These are phyloP conservation scores for Amanita inopinata DNA, from an alignment of 768 basidiomycete species.

Conservation along the genomic window DNA sequence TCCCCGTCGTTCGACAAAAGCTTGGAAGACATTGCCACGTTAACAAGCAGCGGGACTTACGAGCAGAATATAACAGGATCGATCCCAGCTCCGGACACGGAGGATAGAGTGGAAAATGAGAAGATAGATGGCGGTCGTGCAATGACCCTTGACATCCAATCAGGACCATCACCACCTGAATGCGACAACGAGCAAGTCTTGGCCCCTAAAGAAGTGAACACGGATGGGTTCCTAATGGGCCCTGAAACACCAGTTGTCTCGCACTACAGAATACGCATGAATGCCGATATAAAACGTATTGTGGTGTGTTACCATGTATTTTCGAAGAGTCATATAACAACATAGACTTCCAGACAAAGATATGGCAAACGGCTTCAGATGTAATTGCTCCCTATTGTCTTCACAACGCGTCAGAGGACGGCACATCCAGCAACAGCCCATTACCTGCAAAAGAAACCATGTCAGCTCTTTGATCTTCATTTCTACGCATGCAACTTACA, in stretches of 20 bases:
- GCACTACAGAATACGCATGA: conserved; percentile 37
- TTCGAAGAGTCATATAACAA: neutral
- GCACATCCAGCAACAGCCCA: conserved; percentile 21
- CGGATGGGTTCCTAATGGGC: neutral
- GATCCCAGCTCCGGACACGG: too few relatives aligned
- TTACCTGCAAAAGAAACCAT: conserved; percentile 52
- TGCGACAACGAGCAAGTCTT: too few relatives aligned
- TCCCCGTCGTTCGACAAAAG: neutral
- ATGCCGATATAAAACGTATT: conserved; percentile 53
- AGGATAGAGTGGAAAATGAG: too few relatives aligned
- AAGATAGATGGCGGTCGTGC: too few relatives aligned
- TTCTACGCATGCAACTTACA: conserved; percentile 1
- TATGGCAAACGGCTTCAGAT: conserved; percentile 61
- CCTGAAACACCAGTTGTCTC: neutral
- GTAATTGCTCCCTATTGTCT: conserved; percentile 47
- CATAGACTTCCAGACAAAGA: conserved; percentile 40
- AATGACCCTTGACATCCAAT: too few relatives aligned
- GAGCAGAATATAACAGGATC: too few relatives aligned
- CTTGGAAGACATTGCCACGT: too few relatives aligned
- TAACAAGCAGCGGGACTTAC: too few relatives aligned
- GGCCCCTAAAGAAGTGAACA: too few relatives aligned
- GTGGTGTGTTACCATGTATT: conserved; percentile 32
- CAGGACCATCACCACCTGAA: too few relatives aligned
- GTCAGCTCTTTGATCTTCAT: conserved; percentile 26
- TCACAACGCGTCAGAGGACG: conserved; percentile 21